Evolutionary conservation across 1,139 yeast genomes (phyloP).

Genomic region (Yamadazyma triangularis): DNA sequence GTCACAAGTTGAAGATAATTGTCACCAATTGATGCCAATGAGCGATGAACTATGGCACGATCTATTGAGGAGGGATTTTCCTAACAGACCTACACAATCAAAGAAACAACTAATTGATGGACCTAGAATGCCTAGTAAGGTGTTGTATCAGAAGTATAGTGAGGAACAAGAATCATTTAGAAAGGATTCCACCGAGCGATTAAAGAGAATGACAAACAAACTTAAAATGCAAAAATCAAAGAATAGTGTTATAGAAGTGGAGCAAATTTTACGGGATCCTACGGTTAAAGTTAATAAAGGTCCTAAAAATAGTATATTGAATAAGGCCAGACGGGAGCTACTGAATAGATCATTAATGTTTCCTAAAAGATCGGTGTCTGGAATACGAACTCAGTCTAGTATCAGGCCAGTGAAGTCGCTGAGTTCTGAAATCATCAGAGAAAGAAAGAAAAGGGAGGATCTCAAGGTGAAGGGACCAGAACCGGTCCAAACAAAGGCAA

Average conservation of each 20-base stretch:
- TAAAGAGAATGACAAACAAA: conserved; percentile 41
- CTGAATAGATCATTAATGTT: conserved; percentile 33
- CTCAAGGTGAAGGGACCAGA: too few relatives aligned
- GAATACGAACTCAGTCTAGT: not conserved
- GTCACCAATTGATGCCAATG: conserved; percentile 42
- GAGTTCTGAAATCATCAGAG: too few relatives aligned
- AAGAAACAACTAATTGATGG: conserved; percentile 5
- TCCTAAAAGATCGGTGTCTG: conserved; percentile 12
- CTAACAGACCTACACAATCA: conserved; percentile 30
- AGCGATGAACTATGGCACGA: conserved; percentile 50
- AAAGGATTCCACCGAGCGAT: conserved; percentile 45
- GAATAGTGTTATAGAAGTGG: conserved; percentile 42
- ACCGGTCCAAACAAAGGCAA: not conserved
- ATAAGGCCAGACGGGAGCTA: conserved; percentile 31
- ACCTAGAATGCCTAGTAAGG: conserved; percentile 33
- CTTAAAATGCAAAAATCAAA: conserved; percentile 40
- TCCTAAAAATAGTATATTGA: conserved; percentile 25
- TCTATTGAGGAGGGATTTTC: conserved; percentile 45
- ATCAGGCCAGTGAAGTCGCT: too few relatives aligned
- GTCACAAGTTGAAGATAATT: conserved; percentile 35
- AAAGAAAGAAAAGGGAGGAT: too few relatives aligned
- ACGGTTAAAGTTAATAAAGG: conserved; percentile 23
- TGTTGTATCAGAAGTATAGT: conserved; percentile 37
- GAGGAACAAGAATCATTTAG: conserved; percentile 44
- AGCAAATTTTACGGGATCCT: conserved; percentile 36